A percentile compares a stretch with the other conserved stretches of the same genome.
Evolutionary conservation across 2,329 filamentous ascomycete species (phyloP).

Genomic region (Cordyceps fumosorosea): DNA sequence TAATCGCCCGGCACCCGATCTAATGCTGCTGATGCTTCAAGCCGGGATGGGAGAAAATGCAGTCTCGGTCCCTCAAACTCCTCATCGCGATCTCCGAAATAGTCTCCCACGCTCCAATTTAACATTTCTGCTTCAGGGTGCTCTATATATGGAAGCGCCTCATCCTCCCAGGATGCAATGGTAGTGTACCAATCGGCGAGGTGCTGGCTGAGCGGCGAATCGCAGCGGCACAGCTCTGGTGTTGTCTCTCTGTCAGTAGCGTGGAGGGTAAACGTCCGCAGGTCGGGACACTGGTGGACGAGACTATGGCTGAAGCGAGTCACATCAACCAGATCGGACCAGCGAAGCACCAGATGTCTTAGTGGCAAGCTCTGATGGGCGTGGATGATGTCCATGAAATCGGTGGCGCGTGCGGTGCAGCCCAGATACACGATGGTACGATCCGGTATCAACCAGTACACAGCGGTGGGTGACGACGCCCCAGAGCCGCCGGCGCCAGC

Average conservation of each 20-base stretch:
- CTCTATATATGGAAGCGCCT: constrained; percentile 5
- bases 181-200: constrained; percentile 1
- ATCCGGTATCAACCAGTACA: constrained; percentile 12
- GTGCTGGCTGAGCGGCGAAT: not conserved
- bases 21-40: not conserved
- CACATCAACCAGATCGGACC: constrained; percentile 3
- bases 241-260: not conserved
- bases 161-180: not conserved
- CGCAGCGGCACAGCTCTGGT: constrained; percentile 7
- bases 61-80: not conserved
- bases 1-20: not conserved
- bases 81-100: constrained; percentile 7
- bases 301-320: constrained; percentile 6
- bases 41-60: constrained; percentile 4
- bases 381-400: constrained; percentile 9
- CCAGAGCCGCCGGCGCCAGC: not conserved
- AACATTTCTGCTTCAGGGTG: not conserved
- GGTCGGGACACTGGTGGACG: constrained; percentile 2
- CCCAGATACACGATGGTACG: constrained; percentile 7
- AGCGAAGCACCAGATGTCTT: constrained; percentile 7
- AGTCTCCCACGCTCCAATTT: constrained; percentile 2
- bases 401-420: constrained; percentile 9
- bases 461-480: not conserved
- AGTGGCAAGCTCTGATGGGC: constrained; percentile 5
- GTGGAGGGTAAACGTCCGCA: constrained; percentile 4